phyloP scores from a whole-genome alignment of 805 yeast species.

The Monosporozyma servazzii region DNA sequence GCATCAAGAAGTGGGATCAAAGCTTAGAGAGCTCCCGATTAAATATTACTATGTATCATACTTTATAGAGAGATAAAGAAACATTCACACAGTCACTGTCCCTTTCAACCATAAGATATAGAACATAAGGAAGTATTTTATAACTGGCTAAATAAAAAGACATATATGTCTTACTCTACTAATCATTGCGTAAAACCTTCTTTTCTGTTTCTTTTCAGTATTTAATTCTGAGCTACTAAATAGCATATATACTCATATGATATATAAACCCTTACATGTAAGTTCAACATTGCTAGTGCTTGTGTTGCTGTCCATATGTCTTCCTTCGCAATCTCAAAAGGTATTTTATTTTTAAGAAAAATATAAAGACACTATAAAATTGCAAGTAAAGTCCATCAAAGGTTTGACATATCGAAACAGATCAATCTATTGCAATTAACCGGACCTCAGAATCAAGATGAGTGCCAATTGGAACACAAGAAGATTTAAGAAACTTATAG shows the following conservation, averaged over 20 bases:
- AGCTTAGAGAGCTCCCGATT: constrained; percentile 7
- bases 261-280: no score
- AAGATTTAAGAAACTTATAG: constrained; percentile 12
- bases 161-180: no score
- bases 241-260: no score
- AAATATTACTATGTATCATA: neutral
- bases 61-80: neutral
- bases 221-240: no score
- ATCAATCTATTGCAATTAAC: neutral
- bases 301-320: no score
- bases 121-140: no score
- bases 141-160: no score
- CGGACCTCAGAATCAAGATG: constrained; percentile 7
- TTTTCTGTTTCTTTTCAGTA: no score
- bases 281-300: no score
- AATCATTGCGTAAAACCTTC: no score
- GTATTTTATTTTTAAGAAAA: no score
- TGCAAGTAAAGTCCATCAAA: neutral
- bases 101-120: no score
- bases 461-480: constrained; percentile 21
- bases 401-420: neutral
- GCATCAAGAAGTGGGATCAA: constrained; percentile 34
- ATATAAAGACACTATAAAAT: neutral
- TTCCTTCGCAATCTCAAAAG: neutral
- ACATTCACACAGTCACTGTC: neutral